These are phyloP conservation scores for Xerocomus brunneocitrinus DNA, from an alignment of 768 basidiomycete genomes.

Conservation along the genomic window DNA sequence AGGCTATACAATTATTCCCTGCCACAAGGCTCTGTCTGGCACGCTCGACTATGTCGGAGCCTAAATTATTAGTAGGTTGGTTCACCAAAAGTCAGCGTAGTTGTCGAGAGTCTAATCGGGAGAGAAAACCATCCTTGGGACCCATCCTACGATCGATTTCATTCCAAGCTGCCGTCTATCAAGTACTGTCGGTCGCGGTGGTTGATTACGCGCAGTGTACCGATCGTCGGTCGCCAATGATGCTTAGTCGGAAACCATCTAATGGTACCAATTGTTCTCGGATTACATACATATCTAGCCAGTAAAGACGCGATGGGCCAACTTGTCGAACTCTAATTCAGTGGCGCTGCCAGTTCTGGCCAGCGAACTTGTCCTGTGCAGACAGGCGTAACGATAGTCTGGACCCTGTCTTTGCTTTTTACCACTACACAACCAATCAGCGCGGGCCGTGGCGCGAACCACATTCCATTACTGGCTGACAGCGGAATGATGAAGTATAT, in stretches of 20 bases:
- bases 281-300: not conserved
- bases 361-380: too few relatives aligned
- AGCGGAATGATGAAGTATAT: slow-evolving; percentile 6
- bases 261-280: not conserved
- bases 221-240: not conserved
- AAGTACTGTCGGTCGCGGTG: not conserved
- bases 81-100: not conserved
- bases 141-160: not conserved
- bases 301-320: not conserved
- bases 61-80: not conserved
- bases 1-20: not conserved
- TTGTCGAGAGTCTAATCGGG: not conserved
- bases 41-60: not conserved
- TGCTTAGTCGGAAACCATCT: not conserved
- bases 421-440: not conserved
- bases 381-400: not conserved
- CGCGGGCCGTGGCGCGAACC: not conserved
- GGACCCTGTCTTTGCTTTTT: not conserved
- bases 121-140: too few relatives aligned
- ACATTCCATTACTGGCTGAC: not conserved
- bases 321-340: not conserved
- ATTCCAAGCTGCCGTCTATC: not conserved
- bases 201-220: not conserved
- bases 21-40: not conserved
- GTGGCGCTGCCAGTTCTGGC: not conserved